These are phyloP conservation scores for Capsicum rhomboideum DNA, from an alignment of 257 asterid species.

Conservation along the genomic window DNA sequence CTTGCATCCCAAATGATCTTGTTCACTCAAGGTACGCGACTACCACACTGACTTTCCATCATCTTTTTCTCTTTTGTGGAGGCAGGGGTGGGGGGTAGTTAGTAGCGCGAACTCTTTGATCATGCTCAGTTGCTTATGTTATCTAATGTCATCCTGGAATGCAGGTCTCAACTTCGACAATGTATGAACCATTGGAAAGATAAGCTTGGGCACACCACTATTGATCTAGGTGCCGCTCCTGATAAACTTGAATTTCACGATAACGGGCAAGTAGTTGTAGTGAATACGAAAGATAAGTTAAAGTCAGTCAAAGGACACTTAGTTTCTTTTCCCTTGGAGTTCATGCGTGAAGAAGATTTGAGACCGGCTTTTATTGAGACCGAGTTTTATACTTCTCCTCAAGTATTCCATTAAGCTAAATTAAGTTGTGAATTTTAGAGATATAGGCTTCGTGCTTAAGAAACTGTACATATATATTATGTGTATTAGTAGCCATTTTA, in stretches of 20 bases:
- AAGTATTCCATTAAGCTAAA: constrained; percentile 61
- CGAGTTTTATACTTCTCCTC: constrained; percentile 85
- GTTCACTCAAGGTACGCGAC: constrained; percentile 64
- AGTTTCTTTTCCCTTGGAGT: constrained; percentile 85
- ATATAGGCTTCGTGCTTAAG: background rate
- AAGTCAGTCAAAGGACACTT: constrained; percentile 60
- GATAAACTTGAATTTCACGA: constrained; percentile 34
- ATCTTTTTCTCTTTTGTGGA: background rate
- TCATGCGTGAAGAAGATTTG: constrained; percentile 79
- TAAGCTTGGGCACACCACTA: constrained; percentile 70
- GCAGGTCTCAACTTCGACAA: constrained; percentile 77
- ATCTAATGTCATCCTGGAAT: background rate
- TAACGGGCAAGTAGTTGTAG: constrained; percentile 26
- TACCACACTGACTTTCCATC: background rate
- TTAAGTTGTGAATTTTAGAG: background rate
- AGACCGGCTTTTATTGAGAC: constrained; percentile 83
- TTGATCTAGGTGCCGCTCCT: constrained; percentile 88
- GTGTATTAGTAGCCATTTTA: background rate
- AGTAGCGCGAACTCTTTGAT: background rate
- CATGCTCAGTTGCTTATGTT: background rate
- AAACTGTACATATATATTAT: background rate
- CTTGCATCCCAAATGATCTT: constrained; percentile 81
- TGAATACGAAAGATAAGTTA: constrained; percentile 39
- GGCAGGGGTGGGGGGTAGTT: background rate
- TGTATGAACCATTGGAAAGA: constrained; percentile 65